Conservation (phyloP, 352 stramenopile species). For the Phytophthora fragariaefolia region DNA sequence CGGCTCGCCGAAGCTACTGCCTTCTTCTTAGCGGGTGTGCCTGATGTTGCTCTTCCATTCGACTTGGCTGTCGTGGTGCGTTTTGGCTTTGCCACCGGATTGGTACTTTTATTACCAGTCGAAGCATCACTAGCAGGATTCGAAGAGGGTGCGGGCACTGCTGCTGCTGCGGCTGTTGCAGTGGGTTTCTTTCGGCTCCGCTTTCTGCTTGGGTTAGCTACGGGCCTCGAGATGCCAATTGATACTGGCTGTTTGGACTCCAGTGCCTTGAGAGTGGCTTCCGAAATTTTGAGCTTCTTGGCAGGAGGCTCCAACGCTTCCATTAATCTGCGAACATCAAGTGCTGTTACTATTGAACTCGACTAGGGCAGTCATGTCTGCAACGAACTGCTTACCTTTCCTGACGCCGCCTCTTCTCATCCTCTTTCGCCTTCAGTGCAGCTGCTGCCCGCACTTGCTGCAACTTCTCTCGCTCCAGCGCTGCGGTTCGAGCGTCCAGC, state of each 20-base stretch:
- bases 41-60: conserved; percentile 9
- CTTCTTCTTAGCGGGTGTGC: conserved; percentile 24
- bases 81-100: conserved; percentile 21
- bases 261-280: conserved; percentile 38
- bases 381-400: conserved; percentile 13
- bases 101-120: conserved; percentile 8
- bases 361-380: neutral
- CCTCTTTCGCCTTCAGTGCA: conserved; percentile 38
- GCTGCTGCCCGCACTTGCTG: conserved; percentile 41
- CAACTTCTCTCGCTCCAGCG: conserved; percentile 50
- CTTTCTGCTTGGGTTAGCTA: conserved; percentile 24
- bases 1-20: conserved; percentile 4
- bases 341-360: neutral
- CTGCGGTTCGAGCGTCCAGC: conserved; percentile 48
- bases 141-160: conserved; percentile 14
- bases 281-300: conserved; percentile 49
- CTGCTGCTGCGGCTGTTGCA: conserved; percentile 14
- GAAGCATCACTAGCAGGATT: conserved; percentile 13
- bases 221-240: conserved; percentile 11
- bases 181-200: conserved; percentile 46
- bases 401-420: conserved; percentile 44
- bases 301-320: conserved; percentile 41
- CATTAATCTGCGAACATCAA: conserved; percentile 21
- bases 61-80: conserved; percentile 14
- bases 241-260: conserved; percentile 23